phyloP scores from a whole-genome alignment of 495 filamentous ascomycete genomes.

The Wilcoxina mikolae region DNA sequence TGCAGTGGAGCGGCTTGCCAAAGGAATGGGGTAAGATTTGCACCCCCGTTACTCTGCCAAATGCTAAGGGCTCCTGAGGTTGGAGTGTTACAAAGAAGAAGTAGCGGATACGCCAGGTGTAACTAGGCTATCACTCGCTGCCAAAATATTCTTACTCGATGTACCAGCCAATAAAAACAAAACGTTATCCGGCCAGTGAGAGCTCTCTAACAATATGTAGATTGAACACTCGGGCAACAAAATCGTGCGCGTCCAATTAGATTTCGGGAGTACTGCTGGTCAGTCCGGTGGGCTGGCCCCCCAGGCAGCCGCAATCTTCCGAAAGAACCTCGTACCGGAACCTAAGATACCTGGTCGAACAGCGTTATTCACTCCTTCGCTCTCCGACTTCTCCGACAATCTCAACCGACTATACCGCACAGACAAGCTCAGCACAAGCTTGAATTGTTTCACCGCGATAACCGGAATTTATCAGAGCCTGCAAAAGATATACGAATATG shows the following conservation, averaged over 20 bases:
- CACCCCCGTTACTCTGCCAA: neutral
- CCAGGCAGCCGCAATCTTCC: conserved; percentile 34
- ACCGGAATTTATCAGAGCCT: conserved; percentile 62
- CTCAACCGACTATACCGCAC: conserved; percentile 61
- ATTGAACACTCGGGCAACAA: conserved; percentile 26
- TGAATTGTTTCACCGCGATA: conserved; percentile 82
- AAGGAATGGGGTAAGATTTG: conserved; percentile 42
- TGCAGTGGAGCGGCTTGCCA: conserved; percentile 61
- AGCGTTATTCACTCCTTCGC: conserved; percentile 40
- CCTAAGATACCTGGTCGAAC: conserved; percentile 28
- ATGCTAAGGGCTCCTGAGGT: conserved; percentile 7
- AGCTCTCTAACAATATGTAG: conserved; percentile 9
- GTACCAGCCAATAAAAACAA: too few relatives aligned
- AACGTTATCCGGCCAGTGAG: too few relatives aligned
- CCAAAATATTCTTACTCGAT: conserved; percentile 25
- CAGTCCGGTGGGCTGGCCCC: conserved; percentile 22
- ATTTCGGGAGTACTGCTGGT: conserved; percentile 22
- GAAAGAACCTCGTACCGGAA: conserved; percentile 36
- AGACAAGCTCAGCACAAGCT: conserved; percentile 60
- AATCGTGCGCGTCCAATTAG: conserved; percentile 27
- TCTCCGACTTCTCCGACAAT: conserved; percentile 63
- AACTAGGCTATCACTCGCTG: conserved; percentile 27
- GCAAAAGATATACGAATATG: conserved; percentile 47
- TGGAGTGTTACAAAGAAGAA: conserved; percentile 58
- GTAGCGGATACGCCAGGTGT: conserved; percentile 31